Conservation (phyloP, 2,329 filamentous ascomycete species). For the Tolypocladium sp. region DNA sequence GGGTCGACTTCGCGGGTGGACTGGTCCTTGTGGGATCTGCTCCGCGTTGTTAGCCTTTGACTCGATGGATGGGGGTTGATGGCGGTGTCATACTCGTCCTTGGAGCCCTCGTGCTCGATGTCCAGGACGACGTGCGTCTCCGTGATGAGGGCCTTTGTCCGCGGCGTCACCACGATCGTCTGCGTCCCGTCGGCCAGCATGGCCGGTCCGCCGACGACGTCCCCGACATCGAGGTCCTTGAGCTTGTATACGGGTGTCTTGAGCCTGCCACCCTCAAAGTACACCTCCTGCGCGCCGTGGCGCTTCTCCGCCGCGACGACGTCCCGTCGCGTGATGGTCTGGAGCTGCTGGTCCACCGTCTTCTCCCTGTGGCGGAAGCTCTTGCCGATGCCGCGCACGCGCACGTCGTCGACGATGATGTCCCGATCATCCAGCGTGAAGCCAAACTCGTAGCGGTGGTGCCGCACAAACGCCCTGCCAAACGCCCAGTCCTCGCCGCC, state of each 20-base stretch:
- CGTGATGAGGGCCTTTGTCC: conserved; percentile 20
- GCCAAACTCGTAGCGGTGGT: conserved; percentile 71
- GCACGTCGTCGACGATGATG: conserved; percentile 32
- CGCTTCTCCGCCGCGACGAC: conserved; percentile 17
- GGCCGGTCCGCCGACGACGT: conserved; percentile 20
- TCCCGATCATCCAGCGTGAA: conserved; percentile 44
- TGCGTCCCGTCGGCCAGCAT: conserved; percentile 61
- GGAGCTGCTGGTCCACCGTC: conserved; percentile 77
- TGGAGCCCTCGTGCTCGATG: conserved; percentile 43
- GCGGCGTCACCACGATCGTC: conserved; percentile 59
- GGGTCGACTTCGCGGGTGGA: conserved; percentile 27
- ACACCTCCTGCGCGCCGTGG: conserved; percentile 8
- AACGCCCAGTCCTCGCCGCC: conserved; percentile 69
- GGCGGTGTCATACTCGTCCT: conserved; percentile 50
- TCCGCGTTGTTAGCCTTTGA: conserved; percentile 49
- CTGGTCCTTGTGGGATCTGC: conserved; percentile 51
- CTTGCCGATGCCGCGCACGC: conserved; percentile 43
- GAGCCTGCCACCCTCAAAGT: conserved; percentile 11
- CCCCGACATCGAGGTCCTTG: conserved; percentile 8
- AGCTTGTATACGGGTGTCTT: conserved; percentile 16
- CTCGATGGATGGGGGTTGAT: not conserved
- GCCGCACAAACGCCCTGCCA: conserved; percentile 72
- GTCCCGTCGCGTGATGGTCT: conserved; percentile 53
- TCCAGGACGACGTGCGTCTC: conserved; percentile 25
- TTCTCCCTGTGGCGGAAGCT: conserved; percentile 72